phyloP scores from a whole-genome alignment of 164 flowering plant species.

The Houttuynia cordata region DNA sequence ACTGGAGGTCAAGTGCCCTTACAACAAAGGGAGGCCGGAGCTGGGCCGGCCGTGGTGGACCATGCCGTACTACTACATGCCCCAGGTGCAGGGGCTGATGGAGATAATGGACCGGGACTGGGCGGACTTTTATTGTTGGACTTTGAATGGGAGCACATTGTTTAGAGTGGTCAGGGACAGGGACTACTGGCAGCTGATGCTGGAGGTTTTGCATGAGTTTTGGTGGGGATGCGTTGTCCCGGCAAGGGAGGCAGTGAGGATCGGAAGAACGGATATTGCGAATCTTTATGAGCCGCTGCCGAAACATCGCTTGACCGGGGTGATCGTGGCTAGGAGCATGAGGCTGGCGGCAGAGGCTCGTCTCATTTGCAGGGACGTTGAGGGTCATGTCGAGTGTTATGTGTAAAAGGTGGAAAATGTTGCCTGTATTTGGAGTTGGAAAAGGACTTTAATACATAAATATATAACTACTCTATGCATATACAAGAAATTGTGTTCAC shows the following conservation, averaged over 20 bases:
- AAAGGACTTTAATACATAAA: no score
- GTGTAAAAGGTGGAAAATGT: conserved; percentile 9
- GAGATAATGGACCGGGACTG: conserved; percentile 86
- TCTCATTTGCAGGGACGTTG: conserved; percentile 67
- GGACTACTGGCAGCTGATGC: conserved; percentile 66
- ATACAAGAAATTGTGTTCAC: no score
- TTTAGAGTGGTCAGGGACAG: conserved; percentile 62
- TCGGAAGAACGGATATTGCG: conserved; percentile 46
- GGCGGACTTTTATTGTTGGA: conserved; percentile 97
- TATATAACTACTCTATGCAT: no score
- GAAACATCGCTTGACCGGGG: conserved; percentile 66
- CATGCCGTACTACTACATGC: conserved; percentile 91
- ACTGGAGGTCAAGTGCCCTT: conserved; percentile 93
- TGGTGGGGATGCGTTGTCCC: conserved; percentile 98
- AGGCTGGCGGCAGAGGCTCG: conserved; percentile 57
- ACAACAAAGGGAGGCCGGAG: conserved; percentile 89
- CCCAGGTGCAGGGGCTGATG: conserved; percentile 97
- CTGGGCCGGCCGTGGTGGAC: conserved; percentile 68
- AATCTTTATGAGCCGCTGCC: conserved; percentile 41
- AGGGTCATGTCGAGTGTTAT: conserved; percentile 62
- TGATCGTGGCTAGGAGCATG: conserved; percentile 43
- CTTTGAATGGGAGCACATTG: conserved; percentile 76
- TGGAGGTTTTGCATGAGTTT: conserved; percentile 66
- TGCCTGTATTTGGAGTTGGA: no score
- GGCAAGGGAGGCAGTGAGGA: conserved; percentile 55